Conservation (phyloP, 2,329 filamentous ascomycete genomes). For the Xylariales sp. region DNA sequence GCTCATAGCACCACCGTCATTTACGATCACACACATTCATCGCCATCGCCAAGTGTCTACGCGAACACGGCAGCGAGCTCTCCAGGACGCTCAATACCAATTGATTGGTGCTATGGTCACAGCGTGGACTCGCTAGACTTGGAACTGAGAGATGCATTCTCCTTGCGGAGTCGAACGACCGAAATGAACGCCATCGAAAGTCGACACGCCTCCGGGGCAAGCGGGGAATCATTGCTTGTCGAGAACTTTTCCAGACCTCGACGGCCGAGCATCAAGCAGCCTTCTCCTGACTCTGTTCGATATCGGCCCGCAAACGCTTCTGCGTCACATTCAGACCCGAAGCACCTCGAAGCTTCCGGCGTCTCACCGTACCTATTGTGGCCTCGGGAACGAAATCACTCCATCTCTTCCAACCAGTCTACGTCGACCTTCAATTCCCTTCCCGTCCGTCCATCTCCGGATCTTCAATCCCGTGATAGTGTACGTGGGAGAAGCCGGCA, state of each 20-base stretch:
- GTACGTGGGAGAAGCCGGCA: conserved; percentile 21
- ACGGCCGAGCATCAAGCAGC: conserved; percentile 47
- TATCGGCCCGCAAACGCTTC: conserved; percentile 21
- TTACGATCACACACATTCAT: conserved; percentile 20
- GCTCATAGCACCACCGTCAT: conserved; percentile 19
- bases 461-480: conserved; percentile 28
- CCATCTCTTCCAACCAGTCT: conserved; percentile 43
- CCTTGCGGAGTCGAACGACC: conserved; percentile 15
- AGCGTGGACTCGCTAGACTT: conserved; percentile 17
- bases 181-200: conserved; percentile 25
- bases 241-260: conserved; percentile 59
- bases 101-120: conserved; percentile 14
- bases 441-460: conserved; percentile 33
- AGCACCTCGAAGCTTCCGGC: conserved; percentile 16
- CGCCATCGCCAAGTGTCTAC: neutral
- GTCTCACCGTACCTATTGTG: conserved; percentile 28
- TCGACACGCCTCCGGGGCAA: conserved; percentile 18
- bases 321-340: conserved; percentile 17
- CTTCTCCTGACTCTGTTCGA: conserved; percentile 29
- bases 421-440: conserved; percentile 42
- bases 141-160: conserved; percentile 19
- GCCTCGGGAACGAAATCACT: conserved; percentile 41
- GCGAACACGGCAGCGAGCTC: conserved; percentile 12
- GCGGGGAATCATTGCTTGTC: conserved; percentile 32
- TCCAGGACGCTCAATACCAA: conserved; percentile 13